Evolutionary conservation across 2,329 filamentous ascomycete genomes (phyloP).

Genomic region (Beauveria bassiana): DNA sequence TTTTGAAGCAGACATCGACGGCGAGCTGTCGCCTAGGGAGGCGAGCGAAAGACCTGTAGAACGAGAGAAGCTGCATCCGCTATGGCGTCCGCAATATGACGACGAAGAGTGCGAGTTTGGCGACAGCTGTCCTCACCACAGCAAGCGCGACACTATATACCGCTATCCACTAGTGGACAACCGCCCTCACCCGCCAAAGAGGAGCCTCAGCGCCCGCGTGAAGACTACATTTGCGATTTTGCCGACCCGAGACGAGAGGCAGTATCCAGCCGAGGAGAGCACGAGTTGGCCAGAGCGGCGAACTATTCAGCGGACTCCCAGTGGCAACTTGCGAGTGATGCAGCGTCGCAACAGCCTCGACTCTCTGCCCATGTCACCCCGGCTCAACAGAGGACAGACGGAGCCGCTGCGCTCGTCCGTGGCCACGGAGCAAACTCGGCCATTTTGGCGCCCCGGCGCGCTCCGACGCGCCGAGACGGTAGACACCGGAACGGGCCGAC

Average conservation of each 20-base stretch:
- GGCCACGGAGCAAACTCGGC: conserved; percentile 9
- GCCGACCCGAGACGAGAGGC: conserved; percentile 35
- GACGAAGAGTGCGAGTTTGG: conserved; percentile 24
- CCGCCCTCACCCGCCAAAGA: conserved; percentile 35
- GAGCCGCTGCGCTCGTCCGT: conserved; percentile 13
- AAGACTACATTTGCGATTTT: conserved; percentile 55
- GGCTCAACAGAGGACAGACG: conserved; percentile 29
- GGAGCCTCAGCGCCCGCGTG: conserved; percentile 45
- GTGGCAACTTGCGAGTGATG: conserved; percentile 53
- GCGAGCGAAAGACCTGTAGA: conserved; percentile 42
- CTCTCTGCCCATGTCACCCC: conserved; percentile 24
- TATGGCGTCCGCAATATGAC: conserved; percentile 50
- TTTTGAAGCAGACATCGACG: conserved; percentile 21
- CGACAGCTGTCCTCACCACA: conserved; percentile 24
- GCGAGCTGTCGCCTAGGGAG: conserved; percentile 30
- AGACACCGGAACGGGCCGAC: conserved; percentile 16
- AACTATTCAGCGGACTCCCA: conserved; percentile 51
- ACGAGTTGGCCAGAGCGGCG: conserved; percentile 40
- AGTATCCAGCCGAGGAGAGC: conserved; percentile 21
- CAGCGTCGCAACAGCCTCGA: conserved; percentile 42
- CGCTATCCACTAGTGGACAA: conserved; percentile 43
- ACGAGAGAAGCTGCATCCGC: conserved; percentile 49
- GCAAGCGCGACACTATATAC: conserved; percentile 33
- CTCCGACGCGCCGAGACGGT: conserved; percentile 21
- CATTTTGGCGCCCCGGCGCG: conserved; percentile 23